Conservation (phyloP, 352 stramenopile genomes). For the Thalassiosira livingstoniorum region DNA sequence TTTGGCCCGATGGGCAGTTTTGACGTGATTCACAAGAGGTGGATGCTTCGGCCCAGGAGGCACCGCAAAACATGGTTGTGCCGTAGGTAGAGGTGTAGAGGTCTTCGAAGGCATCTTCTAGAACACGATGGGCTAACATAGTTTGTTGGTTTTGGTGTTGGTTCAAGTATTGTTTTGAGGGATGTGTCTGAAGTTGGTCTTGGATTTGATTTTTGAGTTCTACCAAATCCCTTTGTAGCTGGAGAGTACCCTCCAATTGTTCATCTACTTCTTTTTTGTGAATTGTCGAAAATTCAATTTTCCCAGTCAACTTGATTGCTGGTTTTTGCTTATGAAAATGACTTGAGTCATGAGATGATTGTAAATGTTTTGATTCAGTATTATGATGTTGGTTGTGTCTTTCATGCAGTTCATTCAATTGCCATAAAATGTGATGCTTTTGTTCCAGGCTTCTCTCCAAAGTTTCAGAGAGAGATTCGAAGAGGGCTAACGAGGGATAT, state of each 20-base stretch:
- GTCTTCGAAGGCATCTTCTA: conserved; percentile 54
- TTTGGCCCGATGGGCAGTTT: conserved; percentile 65
- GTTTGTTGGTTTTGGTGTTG: conserved; percentile 3
- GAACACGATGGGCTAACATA: conserved; percentile 8
- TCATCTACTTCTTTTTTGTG: not conserved
- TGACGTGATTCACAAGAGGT: conserved; percentile 47
- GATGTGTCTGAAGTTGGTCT: not conserved
- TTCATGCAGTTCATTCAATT: conserved; percentile 30
- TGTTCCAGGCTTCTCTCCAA: conserved; percentile 43
- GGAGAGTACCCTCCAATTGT: no score
- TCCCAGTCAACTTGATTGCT: not conserved
- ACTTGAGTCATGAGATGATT: not conserved
- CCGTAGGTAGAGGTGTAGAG: conserved; percentile 56
- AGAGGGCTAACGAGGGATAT: no score
- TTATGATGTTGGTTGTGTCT: not conserved
- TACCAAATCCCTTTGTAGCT: no score
- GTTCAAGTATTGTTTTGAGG: not conserved
- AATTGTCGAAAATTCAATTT: not conserved
- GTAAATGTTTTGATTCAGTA: not conserved
- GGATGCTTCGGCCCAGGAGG: conserved; percentile 62
- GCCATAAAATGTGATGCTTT: conserved; percentile 48
- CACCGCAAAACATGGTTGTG: conserved; percentile 66
- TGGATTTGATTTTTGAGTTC: no score
- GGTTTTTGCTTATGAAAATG: no score
- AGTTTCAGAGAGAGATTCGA: no score